Conservation (phyloP, 768 basidiomycete genomes). For the Termitomyces sp. region DNA sequence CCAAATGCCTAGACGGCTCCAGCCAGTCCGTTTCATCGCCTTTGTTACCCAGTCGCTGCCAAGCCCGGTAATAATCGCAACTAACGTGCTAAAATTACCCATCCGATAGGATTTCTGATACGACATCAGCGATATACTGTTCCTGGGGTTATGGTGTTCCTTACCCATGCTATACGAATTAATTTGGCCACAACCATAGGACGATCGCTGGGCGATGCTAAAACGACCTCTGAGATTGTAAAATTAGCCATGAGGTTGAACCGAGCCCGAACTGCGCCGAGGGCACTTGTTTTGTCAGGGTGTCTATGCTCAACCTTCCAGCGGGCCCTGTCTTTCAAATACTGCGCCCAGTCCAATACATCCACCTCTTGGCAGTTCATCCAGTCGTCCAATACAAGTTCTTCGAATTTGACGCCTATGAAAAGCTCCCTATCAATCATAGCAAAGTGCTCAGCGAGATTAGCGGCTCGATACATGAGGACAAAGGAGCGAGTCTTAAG, state of each 20-base stretch:
- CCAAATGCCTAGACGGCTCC: slow-evolving; percentile 62
- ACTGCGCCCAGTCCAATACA: slow-evolving; percentile 80
- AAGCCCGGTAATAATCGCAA: slow-evolving; percentile 76
- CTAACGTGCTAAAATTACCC: slow-evolving; percentile 74
- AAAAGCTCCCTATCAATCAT: slow-evolving; percentile 89
- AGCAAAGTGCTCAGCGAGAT: slow-evolving; percentile 71
- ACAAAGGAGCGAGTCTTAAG: slow-evolving; percentile 69
- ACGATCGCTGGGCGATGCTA: slow-evolving; percentile 65
- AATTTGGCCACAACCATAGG: slow-evolving; percentile 68
- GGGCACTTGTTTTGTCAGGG: slow-evolving; percentile 60
- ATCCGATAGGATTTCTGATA: slow-evolving; percentile 73
- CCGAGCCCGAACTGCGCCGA: slow-evolving; percentile 71
- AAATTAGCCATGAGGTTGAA: slow-evolving; percentile 86
- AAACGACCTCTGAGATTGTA: slow-evolving; percentile 72
- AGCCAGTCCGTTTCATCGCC: slow-evolving; percentile 58
- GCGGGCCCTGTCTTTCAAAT: slow-evolving; percentile 67
- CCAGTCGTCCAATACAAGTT: slow-evolving; percentile 76
- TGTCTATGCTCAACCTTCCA: slow-evolving; percentile 60
- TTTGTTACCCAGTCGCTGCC: slow-evolving; percentile 62
- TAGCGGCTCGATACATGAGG: slow-evolving; percentile 52
- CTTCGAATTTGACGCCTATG: slow-evolving; percentile 81
- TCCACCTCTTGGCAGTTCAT: slow-evolving; percentile 56
- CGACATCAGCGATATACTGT: slow-evolving; percentile 1
- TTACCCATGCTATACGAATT: slow-evolving; percentile 80
- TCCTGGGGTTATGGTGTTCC: slow-evolving; percentile 21